phyloP scores from a whole-genome alignment of 257 asterid genomes.

The Jasminum sambac region DNA sequence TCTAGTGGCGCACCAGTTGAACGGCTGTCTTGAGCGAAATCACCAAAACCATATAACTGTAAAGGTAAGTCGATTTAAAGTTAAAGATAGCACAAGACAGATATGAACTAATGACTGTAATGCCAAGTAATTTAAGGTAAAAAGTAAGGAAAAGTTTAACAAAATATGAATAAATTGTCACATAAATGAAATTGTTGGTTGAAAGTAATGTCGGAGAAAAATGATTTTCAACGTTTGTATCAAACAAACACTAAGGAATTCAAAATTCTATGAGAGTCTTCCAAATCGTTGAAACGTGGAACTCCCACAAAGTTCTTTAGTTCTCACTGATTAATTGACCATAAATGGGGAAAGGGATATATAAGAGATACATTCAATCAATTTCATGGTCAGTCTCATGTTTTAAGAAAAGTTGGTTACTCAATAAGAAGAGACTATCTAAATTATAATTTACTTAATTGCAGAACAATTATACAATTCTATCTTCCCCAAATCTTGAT shows the following conservation, averaged over 20 bases:
- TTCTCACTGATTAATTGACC: background rate
- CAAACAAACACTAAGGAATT: too few species aligned
- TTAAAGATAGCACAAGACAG: background rate
- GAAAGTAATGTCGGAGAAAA: too few species aligned
- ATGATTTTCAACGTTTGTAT: too few species aligned
- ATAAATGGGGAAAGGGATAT: background rate
- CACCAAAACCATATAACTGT: constrained; percentile 61
- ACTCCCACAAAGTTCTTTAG: background rate
- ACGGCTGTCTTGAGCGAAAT: constrained; percentile 42
- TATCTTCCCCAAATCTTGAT: background rate
- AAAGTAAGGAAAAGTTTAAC: too few species aligned
- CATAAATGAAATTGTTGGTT: too few species aligned
- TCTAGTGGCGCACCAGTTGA: constrained; percentile 60
- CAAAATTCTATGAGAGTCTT: background rate
- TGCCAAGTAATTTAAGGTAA: too few species aligned
- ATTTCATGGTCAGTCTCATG: background rate
- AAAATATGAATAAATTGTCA: too few species aligned
- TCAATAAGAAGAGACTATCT: background rate
- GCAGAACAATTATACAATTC: background rate
- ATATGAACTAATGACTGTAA: background rate
- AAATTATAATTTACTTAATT: background rate
- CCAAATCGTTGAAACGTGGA: background rate
- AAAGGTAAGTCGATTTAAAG: constrained; percentile 8
- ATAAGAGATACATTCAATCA: background rate
- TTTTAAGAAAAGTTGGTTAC: background rate